Conservation (phyloP, 73 alveolate genomes). For the Stentor coeruleus region DNA sequence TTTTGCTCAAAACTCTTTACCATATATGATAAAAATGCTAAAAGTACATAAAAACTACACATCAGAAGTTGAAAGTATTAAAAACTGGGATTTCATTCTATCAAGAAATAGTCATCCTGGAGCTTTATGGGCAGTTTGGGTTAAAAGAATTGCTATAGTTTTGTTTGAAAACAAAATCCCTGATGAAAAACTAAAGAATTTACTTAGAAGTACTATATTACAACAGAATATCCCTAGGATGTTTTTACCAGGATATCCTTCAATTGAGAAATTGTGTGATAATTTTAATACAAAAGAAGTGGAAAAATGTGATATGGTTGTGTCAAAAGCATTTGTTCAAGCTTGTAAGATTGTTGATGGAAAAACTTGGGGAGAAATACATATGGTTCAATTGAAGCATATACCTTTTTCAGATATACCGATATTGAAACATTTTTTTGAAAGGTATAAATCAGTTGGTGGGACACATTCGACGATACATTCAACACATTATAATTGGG, state of each 20-base stretch:
- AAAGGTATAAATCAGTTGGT: neutral
- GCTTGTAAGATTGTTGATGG: neutral
- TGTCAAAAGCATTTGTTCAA: neutral
- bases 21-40: neutral
- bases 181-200: neutral
- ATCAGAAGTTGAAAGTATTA: neutral
- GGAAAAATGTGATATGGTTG: neutral
- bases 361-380: neutral
- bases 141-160: neutral
- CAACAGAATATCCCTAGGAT: neutral
- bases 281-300: neutral
- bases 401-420: neutral
- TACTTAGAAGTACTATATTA: neutral
- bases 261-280: neutral
- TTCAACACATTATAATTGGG: neutral
- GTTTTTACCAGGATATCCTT: neutral
- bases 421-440: neutral
- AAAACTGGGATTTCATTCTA: neutral
- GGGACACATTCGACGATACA: neutral
- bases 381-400: neutral
- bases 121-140: neutral
- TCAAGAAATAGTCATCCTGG: neutral
- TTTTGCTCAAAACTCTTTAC: neutral
- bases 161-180: neutral
- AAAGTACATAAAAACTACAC: no score